These are phyloP conservation scores for Annulohypoxylon moriforme DNA, from an alignment of 495 filamentous ascomycete species.

Conservation along the genomic window DNA sequence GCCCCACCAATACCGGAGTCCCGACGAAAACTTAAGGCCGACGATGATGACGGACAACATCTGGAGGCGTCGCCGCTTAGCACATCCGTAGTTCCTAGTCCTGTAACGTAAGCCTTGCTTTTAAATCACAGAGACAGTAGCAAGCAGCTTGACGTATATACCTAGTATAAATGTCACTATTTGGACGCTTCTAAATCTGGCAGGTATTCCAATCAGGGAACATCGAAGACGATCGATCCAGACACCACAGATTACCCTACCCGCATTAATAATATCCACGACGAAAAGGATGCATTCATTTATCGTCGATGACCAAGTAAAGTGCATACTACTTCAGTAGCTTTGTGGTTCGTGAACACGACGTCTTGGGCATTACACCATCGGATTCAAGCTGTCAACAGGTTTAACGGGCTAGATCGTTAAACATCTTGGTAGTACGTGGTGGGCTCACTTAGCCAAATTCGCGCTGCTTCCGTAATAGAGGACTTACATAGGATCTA, in stretches of 20 bases:
- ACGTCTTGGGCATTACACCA: background rate
- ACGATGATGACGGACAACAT: slow-evolving; percentile 34
- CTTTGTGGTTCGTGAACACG: slow-evolving; percentile 15
- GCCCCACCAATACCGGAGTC: slow-evolving; percentile 34
- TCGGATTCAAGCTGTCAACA: slow-evolving; percentile 16
- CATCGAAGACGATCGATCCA: slow-evolving; percentile 7
- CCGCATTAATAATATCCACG: background rate
- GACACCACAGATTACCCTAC: slow-evolving; percentile 5
- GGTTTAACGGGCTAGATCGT: background rate
- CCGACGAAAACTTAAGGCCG: slow-evolving; percentile 34
- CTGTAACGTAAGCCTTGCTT: slow-evolving; percentile 14
- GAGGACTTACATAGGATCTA: background rate
- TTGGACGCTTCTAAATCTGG: background rate
- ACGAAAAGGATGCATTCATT: background rate
- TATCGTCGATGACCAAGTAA: slow-evolving; percentile 13
- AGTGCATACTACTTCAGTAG: background rate
- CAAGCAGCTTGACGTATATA: slow-evolving; percentile 22
- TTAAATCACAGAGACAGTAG: background rate
- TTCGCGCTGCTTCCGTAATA: slow-evolving; percentile 2
- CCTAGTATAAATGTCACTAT: background rate
- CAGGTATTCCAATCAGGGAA: slow-evolving; percentile 9
- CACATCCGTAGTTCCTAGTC: background rate
- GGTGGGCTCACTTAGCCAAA: slow-evolving; percentile 15
- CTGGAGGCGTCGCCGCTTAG: slow-evolving; percentile 18
- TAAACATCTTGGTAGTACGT: background rate